Conservation (phyloP, 768 basidiomycete species). For the Serendipita indica region DNA sequence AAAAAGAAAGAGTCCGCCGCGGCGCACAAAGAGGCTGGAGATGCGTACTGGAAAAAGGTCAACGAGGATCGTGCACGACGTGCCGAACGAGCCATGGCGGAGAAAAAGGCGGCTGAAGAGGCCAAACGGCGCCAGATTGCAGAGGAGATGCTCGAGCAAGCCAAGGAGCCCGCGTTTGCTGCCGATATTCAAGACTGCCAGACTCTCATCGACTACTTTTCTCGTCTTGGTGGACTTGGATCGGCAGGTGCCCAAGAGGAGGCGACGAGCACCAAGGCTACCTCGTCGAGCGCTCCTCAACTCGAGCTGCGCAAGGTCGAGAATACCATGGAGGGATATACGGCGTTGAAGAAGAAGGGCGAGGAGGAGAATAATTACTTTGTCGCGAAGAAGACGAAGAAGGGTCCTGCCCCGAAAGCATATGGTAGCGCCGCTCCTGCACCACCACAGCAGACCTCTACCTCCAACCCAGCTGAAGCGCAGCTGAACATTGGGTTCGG, state of each 20-base stretch:
- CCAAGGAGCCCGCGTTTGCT: constrained; percentile 77
- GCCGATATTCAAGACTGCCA: constrained; percentile 92
- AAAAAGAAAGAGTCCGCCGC: constrained; percentile 62
- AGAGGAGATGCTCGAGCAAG: constrained; percentile 77
- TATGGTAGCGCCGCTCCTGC: constrained; percentile 15
- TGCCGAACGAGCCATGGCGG: constrained; percentile 59
- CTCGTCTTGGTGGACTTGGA: constrained; percentile 32
- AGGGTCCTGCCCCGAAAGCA: constrained; percentile 12
- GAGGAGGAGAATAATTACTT: constrained; percentile 75
- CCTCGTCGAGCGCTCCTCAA: constrained; percentile 38
- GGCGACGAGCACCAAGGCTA: constrained; percentile 29
- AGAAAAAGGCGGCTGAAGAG: constrained; percentile 62
- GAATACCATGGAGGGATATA: constrained; percentile 42
- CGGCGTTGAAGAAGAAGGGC: constrained; percentile 83
- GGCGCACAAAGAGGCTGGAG: constrained; percentile 67
- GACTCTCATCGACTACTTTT: constrained; percentile 76
- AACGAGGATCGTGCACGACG: constrained; percentile 79
- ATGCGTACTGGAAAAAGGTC: constrained; percentile 67
- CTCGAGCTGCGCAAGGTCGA: constrained; percentile 80
- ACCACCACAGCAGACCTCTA: constrained; percentile 25
- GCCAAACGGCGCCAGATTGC: constrained; percentile 68
- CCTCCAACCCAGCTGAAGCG: constrained; percentile 18
- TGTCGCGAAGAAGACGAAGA: constrained; percentile 43
- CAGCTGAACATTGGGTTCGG: constrained; percentile 64
- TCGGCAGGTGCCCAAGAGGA: constrained; percentile 22